Conservation (phyloP, 805 yeast genomes). For the Candida germanica region DNA sequence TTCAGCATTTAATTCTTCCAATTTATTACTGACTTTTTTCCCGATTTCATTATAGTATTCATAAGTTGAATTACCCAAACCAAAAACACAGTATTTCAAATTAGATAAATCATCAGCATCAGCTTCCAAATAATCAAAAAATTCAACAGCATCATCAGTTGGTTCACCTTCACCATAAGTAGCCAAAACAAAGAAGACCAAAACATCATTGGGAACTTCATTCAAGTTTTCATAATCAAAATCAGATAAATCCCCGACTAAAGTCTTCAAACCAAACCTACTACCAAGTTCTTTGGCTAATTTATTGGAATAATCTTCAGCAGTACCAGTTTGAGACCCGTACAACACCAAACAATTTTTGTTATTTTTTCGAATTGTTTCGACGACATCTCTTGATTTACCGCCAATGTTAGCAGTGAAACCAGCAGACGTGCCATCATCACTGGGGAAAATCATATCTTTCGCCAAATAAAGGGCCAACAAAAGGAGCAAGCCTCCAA, state of each 20-base stretch:
- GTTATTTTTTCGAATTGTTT: conserved; percentile 53
- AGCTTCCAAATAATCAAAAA: conserved; percentile 63
- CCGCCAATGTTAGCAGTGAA: conserved; percentile 27
- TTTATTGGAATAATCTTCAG: conserved; percentile 93
- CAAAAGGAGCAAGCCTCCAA: conserved; percentile 64
- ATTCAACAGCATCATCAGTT: conserved; percentile 87
- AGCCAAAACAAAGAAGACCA: conserved; percentile 70
- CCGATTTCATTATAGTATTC: conserved; percentile 88
- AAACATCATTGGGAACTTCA: conserved; percentile 57
- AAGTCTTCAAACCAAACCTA: conserved; percentile 73
- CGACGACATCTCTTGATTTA: conserved; percentile 55
- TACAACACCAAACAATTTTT: conserved; percentile 79
- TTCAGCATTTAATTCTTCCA: conserved; percentile 64
- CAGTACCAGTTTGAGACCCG: conserved; percentile 98
- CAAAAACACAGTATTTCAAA: conserved; percentile 73
- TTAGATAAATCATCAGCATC: conserved; percentile 55
- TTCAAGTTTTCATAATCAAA: conserved; percentile 79
- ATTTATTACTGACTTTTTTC: conserved; percentile 50
- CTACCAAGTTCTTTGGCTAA: conserved; percentile 85
- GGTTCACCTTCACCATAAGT: conserved; percentile 99
- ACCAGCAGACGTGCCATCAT: conserved; percentile 25
- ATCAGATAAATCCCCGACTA: conserved; percentile 86
- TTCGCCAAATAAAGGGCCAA: conserved; percentile 65
- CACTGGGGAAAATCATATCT: conserved; percentile 44
- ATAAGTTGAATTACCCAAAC: conserved; percentile 92